These are phyloP conservation scores for Diaporthe ampelina DNA, from an alignment of 2,329 filamentous ascomycete genomes.

Conservation along the genomic window DNA sequence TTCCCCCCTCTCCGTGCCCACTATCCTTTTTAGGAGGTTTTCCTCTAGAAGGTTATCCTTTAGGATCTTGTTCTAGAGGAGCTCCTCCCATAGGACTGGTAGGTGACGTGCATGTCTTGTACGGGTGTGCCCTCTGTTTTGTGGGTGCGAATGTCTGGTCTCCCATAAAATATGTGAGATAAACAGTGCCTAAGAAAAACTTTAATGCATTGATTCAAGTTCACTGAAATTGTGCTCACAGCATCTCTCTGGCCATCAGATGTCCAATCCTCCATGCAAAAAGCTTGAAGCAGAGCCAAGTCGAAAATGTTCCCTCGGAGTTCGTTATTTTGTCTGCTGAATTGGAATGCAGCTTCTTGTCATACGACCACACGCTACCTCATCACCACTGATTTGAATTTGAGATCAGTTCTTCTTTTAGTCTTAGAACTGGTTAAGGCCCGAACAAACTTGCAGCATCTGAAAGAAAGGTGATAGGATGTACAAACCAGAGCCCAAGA, in stretches of 20 bases:
- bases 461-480: neutral
- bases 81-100: no score
- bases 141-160: no score
- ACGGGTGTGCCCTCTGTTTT: no score
- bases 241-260: neutral
- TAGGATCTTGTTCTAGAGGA: no score
- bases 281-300: neutral
- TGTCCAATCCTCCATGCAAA: neutral
- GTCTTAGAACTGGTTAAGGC: neutral
- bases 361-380: neutral
- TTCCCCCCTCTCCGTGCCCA: no score
- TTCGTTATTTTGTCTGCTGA: neutral
- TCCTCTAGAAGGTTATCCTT: no score
- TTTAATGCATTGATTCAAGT: neutral
- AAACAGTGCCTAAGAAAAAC: neutral
- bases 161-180: no score
- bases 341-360: neutral
- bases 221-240: neutral
- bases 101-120: no score
- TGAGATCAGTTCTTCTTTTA: neutral
- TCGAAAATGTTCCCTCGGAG: neutral
- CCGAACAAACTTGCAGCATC: neutral
- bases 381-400: neutral
- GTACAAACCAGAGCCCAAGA: neutral
- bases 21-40: no score